These are phyloP conservation scores for Fusarium gaditjirri DNA, from an alignment of 2,329 filamentous ascomycete species.

Conservation along the genomic window DNA sequence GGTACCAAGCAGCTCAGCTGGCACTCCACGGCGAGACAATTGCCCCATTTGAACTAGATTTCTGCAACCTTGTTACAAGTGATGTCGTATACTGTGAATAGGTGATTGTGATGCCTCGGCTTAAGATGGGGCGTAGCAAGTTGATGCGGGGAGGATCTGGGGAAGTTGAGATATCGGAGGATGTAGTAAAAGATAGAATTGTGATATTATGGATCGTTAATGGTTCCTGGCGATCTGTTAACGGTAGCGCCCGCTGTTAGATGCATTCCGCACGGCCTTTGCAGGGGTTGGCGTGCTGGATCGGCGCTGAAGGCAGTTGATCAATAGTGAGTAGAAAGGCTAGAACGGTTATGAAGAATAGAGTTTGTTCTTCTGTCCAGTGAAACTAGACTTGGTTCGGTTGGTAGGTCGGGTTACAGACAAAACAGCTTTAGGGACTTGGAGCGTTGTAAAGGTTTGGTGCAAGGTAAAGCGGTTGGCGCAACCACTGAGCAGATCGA, in stretches of 20 bases:
- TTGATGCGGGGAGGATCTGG: constrained; percentile 8
- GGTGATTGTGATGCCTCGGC: constrained; percentile 19
- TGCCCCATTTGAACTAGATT: neutral
- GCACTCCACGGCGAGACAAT: neutral
- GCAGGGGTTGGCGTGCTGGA: constrained; percentile 8
- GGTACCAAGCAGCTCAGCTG: neutral
- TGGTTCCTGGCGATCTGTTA: constrained; percentile 15
- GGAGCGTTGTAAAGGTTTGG: neutral
- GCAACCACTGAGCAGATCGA: neutral
- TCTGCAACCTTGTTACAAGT: neutral
- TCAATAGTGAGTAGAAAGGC: neutral
- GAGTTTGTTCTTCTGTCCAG: neutral
- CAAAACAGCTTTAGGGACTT: neutral
- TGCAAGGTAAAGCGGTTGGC: neutral
- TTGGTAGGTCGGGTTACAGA: neutral
- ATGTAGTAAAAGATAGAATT: neutral
- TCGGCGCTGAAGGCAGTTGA: neutral
- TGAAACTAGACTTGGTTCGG: neutral
- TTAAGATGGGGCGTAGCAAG: neutral
- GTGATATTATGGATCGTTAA: neutral
- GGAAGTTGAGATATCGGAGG: constrained; percentile 2
- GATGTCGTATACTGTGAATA: neutral
- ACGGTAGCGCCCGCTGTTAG: neutral
- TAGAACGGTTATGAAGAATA: neutral
- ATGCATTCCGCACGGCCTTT: constrained; percentile 7